phyloP scores from a whole-genome alignment of 352 stramenopile genomes.

The Aphanomyces euteiches region DNA sequence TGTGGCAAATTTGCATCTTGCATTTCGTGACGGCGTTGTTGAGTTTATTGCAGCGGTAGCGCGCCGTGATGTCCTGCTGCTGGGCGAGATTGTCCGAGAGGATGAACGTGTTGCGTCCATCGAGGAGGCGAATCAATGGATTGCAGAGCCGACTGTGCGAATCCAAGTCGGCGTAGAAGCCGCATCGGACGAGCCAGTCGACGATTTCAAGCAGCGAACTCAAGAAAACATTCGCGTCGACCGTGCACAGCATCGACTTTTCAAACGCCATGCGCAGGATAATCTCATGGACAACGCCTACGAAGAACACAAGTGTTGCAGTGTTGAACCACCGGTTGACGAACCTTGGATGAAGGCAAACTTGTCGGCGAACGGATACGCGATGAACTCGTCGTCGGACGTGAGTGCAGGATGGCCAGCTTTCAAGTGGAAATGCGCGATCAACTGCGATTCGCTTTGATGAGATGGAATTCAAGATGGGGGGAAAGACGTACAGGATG shows the following conservation, averaged over 20 bases:
- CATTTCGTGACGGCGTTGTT: conserved; percentile 14
- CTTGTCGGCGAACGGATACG: conserved; percentile 31
- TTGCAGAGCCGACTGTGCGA: not conserved
- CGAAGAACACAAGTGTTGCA: not conserved
- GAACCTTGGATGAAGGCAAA: conserved; percentile 30
- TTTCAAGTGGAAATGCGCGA: conserved; percentile 28
- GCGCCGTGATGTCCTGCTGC: conserved; percentile 6
- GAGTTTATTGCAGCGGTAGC: conserved; percentile 28
- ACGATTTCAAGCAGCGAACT: conserved; percentile 26
- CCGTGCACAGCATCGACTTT: conserved; percentile 15
- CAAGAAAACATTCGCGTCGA: conserved; percentile 27
- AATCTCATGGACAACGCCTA: conserved; percentile 26
- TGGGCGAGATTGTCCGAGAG: not conserved
- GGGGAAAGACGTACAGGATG: not conserved
- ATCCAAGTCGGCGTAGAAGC: conserved; percentile 29
- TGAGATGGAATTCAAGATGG: no score
- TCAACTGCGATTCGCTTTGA: not conserved
- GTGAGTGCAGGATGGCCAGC: conserved; percentile 22
- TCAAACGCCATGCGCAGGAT: conserved; percentile 23
- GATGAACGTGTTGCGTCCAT: conserved; percentile 28
- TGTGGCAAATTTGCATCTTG: conserved; percentile 29
- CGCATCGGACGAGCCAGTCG: conserved; percentile 20
- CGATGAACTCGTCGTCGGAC: conserved; percentile 29
- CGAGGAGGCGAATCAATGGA: conserved; percentile 16
- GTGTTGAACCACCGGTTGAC: not conserved